Conservation (phyloP, 257 asterid species). For the Mentha longifolia region DNA sequence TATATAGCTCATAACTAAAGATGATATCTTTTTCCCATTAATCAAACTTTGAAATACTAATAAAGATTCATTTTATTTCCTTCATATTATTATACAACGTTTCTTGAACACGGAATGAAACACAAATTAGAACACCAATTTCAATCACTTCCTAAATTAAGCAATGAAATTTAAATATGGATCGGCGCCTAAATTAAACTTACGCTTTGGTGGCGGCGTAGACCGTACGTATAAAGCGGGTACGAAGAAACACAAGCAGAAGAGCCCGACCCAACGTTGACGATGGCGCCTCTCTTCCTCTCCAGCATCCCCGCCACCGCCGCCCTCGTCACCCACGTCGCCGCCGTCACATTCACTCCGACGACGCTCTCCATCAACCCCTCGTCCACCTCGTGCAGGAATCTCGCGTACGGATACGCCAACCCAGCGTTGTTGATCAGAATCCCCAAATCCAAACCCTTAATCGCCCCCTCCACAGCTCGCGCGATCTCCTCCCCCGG, state of each 20-base stretch:
- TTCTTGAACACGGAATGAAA: no score
- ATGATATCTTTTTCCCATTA: no score
- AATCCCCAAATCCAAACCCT: slow-evolving; percentile 39
- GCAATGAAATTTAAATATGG: no score
- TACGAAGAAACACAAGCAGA: slow-evolving; percentile 27
- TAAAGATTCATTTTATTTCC: no score
- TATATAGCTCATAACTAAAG: no score
- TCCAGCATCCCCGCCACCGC: slow-evolving; percentile 38
- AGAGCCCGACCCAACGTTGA: slow-evolving; percentile 42
- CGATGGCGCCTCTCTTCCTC: slow-evolving; percentile 34
- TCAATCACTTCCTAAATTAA: no score
- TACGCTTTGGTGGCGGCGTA: slow-evolving; percentile 48
- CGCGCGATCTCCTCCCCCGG: slow-evolving; percentile 30
- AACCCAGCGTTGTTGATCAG: slow-evolving; percentile 38
- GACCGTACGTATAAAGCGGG: slow-evolving; percentile 36
- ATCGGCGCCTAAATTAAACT: not conserved
- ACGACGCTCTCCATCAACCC: slow-evolving; percentile 32
- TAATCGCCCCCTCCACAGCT: slow-evolving; percentile 12
- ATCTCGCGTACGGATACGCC: slow-evolving; percentile 41
- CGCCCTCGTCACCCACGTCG: slow-evolving; percentile 36
- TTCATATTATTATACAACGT: no score
- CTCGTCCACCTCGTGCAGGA: slow-evolving; percentile 34
- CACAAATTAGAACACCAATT: no score
- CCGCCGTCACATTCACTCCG: slow-evolving; percentile 33
- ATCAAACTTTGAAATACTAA: no score